phyloP scores from a whole-genome alignment of 2,329 filamentous ascomycete genomes.

The Ascomycota sp. region DNA sequence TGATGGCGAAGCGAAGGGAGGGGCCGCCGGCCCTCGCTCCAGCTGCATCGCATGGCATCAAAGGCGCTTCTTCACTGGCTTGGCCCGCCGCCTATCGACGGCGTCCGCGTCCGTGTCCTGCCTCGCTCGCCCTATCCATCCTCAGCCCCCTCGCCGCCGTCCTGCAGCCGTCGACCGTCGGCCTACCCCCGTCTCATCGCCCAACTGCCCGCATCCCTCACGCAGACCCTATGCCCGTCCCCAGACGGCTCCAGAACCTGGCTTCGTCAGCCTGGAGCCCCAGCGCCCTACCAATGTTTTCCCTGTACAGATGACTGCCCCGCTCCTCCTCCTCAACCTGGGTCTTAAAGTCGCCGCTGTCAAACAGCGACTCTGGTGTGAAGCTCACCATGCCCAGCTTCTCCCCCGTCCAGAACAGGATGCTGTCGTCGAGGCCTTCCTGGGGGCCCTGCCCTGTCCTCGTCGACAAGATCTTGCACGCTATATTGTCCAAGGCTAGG shows the following conservation, averaged over 20 bases:
- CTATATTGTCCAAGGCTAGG: constrained; percentile 47
- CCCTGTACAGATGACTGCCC: constrained; percentile 40
- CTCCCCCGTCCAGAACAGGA: constrained; percentile 79
- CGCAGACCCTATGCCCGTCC: constrained; percentile 1
- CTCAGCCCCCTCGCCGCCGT: too few relatives aligned
- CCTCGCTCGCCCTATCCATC: too few relatives aligned
- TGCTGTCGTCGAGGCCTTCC: constrained; percentile 36
- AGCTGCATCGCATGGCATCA: too few relatives aligned
- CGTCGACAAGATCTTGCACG: constrained; percentile 57
- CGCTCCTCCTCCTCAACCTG: constrained; percentile 19
- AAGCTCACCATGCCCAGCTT: constrained; percentile 55
- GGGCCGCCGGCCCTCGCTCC: too few relatives aligned
- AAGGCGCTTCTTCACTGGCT: too few relatives aligned
- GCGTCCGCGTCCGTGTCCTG: too few relatives aligned
- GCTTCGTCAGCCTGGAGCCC: constrained; percentile 63
- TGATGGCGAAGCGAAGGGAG: too few relatives aligned
- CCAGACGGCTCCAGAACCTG: constrained; percentile 50
- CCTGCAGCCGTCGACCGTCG: too few relatives aligned
- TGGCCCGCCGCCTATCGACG: too few relatives aligned
- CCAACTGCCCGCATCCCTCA: neutral
- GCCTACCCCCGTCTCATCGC: neutral
- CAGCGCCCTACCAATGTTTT: constrained; percentile 53
- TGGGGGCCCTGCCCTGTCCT: constrained; percentile 14
- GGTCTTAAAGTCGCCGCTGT: constrained; percentile 28
- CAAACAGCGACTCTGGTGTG: constrained; percentile 28